These are phyloP conservation scores for Schizonepeta tenuifolia DNA, from an alignment of 257 asterid genomes.

Conservation along the genomic window DNA sequence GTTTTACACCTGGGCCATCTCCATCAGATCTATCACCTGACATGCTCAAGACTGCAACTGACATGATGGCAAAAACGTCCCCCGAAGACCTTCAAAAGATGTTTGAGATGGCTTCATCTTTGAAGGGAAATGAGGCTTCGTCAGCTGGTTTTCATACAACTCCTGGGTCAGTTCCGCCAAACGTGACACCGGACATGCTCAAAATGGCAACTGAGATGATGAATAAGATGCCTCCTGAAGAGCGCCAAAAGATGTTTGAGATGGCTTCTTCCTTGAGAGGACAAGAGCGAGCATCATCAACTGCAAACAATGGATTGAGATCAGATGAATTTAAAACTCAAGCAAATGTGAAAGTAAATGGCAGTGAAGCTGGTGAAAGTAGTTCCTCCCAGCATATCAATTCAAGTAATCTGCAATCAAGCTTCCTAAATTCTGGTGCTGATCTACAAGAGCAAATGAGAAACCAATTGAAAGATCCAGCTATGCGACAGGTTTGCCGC, in stretches of 20 bases:
- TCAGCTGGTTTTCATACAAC: constrained; percentile 42
- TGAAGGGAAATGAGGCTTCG: constrained; percentile 60
- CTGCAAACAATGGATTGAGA: constrained; percentile 46
- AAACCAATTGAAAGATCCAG: constrained; percentile 97
- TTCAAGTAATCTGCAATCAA: constrained; percentile 50
- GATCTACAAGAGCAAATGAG: constrained; percentile 96
- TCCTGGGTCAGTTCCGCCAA: constrained; percentile 59
- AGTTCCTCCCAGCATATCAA: constrained; percentile 47
- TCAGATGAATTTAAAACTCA: constrained; percentile 38
- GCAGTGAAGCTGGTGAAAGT: constrained; percentile 47
- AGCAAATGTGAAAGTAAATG: constrained; percentile 43
- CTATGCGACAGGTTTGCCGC: constrained; percentile 82
- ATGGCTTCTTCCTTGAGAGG: constrained; percentile 78
- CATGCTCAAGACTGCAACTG: constrained; percentile 82
- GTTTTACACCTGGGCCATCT: constrained; percentile 56
- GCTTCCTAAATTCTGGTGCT: constrained; percentile 52
- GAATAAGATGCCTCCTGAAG: constrained; percentile 90
- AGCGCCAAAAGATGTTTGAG: constrained; percentile 69
- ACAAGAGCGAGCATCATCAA: constrained; percentile 48
- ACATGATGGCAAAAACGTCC: constrained; percentile 92
- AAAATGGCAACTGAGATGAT: constrained; percentile 90
- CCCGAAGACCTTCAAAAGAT: constrained; percentile 78
- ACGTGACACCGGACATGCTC: constrained; percentile 76
- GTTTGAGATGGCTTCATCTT: constrained; percentile 79
- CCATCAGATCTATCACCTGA: constrained; percentile 78